phyloP scores from a whole-genome alignment of 352 stramenopile genomes.

The Globisporangium nagaii region DNA sequence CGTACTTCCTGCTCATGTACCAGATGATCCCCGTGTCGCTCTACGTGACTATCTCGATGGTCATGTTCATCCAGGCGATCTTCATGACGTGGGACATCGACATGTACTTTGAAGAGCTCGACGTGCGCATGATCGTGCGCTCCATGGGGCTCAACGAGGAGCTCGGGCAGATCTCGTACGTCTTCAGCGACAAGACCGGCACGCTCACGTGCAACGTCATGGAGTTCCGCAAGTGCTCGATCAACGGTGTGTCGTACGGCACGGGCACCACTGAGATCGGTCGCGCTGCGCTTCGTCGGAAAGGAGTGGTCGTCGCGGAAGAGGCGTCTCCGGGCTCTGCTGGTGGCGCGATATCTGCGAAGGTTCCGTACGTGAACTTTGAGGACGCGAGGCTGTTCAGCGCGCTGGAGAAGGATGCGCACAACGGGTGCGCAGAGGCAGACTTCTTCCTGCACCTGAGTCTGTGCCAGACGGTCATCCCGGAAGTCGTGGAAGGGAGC shows the following conservation, averaged over 20 bases:
- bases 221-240: slow-evolving; percentile 94
- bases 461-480: slow-evolving; percentile 79
- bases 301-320: slow-evolving; percentile 49
- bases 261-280: slow-evolving; percentile 83
- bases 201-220: slow-evolving; percentile 94
- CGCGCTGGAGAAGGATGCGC: slow-evolving; percentile 31
- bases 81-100: slow-evolving; percentile 91
- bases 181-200: slow-evolving; percentile 93
- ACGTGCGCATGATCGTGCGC: slow-evolving; percentile 83
- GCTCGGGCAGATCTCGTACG: slow-evolving; percentile 88
- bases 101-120: slow-evolving; percentile 89
- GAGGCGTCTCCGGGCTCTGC: slow-evolving; percentile 17
- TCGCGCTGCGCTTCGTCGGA: slow-evolving; percentile 52
- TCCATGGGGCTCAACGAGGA: slow-evolving; percentile 88
- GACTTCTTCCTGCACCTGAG: slow-evolving; percentile 85
- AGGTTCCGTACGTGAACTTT: slow-evolving; percentile 80
- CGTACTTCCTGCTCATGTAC: slow-evolving; percentile 95
- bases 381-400: slow-evolving; percentile 48
- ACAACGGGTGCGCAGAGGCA: slow-evolving; percentile 31
- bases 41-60: slow-evolving; percentile 96
- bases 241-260: slow-evolving; percentile 90
- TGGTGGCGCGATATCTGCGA: slow-evolving; percentile 1
- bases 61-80: slow-evolving; percentile 93
- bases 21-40: slow-evolving; percentile 97
- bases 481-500: slow-evolving; percentile 42